These are phyloP conservation scores for Blastocystis sp. DNA, from an alignment of 352 stramenopile species.

Conservation along the genomic window DNA sequence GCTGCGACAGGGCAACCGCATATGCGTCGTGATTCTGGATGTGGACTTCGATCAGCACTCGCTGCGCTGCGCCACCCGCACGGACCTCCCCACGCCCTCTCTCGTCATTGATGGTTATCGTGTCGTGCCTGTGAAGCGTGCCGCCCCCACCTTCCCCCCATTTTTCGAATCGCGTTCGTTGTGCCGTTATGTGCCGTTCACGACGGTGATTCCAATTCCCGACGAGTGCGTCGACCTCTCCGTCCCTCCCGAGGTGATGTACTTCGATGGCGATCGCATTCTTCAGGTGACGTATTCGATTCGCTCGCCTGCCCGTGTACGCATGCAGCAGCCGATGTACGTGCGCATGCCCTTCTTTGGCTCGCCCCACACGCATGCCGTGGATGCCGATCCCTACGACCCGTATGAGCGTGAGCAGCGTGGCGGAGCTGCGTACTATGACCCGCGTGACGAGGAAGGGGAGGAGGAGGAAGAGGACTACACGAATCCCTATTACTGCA, in stretches of 20 bases:
- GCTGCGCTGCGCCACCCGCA: conserved; percentile 32
- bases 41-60: conserved; percentile 56
- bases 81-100: neutral
- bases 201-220: neutral
- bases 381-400: neutral
- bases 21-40: conserved; percentile 41
- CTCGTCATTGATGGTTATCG: neutral
- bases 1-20: conserved; percentile 36
- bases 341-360: neutral
- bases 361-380: neutral
- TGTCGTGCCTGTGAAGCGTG: neutral
- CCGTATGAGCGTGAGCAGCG: neutral
- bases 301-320: neutral
- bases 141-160: neutral
- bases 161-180: neutral
- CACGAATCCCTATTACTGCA: neutral
- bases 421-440: neutral
- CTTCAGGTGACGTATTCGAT: neutral
- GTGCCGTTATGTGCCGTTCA: neutral
- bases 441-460: neutral
- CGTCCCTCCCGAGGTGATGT: neutral
- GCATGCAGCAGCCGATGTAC: neutral
- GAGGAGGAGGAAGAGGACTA: neutral
- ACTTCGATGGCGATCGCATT: neutral
- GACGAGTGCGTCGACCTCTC: neutral